phyloP scores from a whole-genome alignment of 345 rosid genomes.

The Trapa incisa region DNA sequence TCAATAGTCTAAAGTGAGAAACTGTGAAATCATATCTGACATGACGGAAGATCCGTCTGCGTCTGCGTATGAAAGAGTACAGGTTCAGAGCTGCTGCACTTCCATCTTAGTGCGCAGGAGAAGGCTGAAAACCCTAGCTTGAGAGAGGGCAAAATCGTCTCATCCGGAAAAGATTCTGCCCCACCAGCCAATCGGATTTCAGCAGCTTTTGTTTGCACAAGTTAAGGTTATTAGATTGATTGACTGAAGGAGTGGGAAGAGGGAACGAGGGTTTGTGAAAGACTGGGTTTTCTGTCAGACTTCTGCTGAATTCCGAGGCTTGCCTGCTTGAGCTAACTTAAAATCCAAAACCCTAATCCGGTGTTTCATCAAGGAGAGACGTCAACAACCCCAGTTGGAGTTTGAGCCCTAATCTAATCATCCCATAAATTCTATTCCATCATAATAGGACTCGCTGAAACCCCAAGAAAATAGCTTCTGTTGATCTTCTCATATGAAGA shows the following conservation, averaged over 20 bases:
- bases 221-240: neutral
- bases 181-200: neutral
- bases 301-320: conserved; percentile 4
- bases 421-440: neutral
- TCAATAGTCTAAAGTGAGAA: neutral
- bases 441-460: neutral
- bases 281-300: neutral
- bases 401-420: neutral
- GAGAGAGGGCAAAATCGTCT: neutral
- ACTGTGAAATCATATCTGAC: conserved; percentile 9
- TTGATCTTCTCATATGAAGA: neutral
- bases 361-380: neutral
- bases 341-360: conserved; percentile 1
- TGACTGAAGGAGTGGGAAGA: neutral
- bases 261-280: conserved; percentile 7
- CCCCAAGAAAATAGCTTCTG: neutral
- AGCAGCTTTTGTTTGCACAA: neutral
- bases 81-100: neutral
- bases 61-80: too few species aligned
- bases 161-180: neutral
- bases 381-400: neutral
- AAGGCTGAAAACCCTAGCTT: neutral
- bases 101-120: neutral
- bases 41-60: too few species aligned
- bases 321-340: neutral